These are phyloP conservation scores for Gamarada debralockiae DNA, from an alignment of 495 filamentous ascomycete species.

Conservation along the genomic window DNA sequence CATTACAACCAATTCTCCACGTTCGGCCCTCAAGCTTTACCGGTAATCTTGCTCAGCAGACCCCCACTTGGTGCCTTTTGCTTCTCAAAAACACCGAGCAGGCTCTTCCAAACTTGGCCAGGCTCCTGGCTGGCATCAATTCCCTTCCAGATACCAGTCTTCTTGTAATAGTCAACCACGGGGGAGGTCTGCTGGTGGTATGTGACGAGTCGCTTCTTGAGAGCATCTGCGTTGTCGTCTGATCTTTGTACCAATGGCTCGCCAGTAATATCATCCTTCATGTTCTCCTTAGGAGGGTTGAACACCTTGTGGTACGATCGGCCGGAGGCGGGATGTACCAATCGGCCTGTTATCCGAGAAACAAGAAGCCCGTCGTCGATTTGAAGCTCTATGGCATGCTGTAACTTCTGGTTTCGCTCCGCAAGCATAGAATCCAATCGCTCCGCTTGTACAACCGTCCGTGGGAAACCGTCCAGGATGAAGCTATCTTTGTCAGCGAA, in stretches of 20 bases:
- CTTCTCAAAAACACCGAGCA: constrained; percentile 72
- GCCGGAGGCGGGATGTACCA: constrained; percentile 92
- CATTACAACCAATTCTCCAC: neutral
- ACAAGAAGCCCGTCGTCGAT: constrained; percentile 94
- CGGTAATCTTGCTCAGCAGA: constrained; percentile 44
- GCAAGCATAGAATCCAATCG: constrained; percentile 88
- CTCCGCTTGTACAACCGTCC: constrained; percentile 92
- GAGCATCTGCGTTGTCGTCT: constrained; percentile 95
- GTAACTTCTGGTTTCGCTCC: constrained; percentile 68
- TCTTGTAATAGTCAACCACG: constrained; percentile 93
- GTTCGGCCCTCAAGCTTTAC: constrained; percentile 8
- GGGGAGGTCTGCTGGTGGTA: constrained; percentile 94
- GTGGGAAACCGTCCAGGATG: constrained; percentile 97
- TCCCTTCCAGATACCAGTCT: constrained; percentile 92
- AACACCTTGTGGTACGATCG: constrained; percentile 97
- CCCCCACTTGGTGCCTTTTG: constrained; percentile 47
- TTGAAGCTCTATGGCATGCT: constrained; percentile 93
- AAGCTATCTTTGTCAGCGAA: constrained; percentile 55
- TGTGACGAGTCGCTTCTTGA: constrained; percentile 90
- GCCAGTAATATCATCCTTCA: constrained; percentile 96
- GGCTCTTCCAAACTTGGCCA: constrained; percentile 88
- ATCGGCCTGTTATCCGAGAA: constrained; percentile 90
- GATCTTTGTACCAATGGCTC: constrained; percentile 94
- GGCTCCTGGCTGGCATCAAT: constrained; percentile 97
- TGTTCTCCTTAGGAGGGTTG: constrained; percentile 91